These are phyloP conservation scores for Gossypium herbaceum DNA, from an alignment of 345 rosid genomes.

Conservation along the genomic window DNA sequence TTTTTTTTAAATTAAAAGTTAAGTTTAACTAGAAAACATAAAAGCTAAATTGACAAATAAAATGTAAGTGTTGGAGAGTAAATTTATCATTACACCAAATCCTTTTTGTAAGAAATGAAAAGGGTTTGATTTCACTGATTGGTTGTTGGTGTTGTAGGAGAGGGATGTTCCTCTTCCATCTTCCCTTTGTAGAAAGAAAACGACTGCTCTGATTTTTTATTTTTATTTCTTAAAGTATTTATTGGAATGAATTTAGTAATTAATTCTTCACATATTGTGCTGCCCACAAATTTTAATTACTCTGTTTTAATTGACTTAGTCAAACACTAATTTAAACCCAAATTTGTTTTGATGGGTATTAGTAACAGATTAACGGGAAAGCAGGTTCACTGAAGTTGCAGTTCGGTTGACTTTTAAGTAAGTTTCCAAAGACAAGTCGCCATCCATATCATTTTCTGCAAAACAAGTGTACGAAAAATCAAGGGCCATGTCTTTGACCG, in stretches of 20 bases:
- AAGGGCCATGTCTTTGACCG: background rate
- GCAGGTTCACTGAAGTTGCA: background rate
- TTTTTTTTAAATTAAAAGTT: too few species aligned
- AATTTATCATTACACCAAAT: too few species aligned
- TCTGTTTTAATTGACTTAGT: background rate
- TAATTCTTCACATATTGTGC: too few species aligned
- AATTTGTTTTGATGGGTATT: background rate
- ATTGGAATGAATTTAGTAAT: rapidly evolving
- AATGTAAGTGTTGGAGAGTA: too few species aligned
- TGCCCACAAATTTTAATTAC: too few species aligned
- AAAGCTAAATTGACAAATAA: too few species aligned
- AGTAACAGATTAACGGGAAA: background rate
- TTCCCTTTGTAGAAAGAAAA: background rate
- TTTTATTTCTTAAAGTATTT: too few species aligned
- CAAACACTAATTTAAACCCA: background rate
- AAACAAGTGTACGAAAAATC: background rate
- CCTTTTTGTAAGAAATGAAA: too few species aligned
- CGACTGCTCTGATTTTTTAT: background rate
- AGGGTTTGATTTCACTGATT: background rate
- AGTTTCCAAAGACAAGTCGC: background rate
- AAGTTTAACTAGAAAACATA: too few species aligned
- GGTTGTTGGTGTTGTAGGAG: background rate
- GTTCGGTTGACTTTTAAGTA: background rate
- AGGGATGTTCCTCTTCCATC: background rate
- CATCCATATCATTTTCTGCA: background rate